A percentile compares a stretch with the other conserved stretches of the same genome.
These are phyloP conservation scores for Colletotrichum somersetense DNA, from an alignment of 2,329 filamentous ascomycete species.

Conservation along the genomic window DNA sequence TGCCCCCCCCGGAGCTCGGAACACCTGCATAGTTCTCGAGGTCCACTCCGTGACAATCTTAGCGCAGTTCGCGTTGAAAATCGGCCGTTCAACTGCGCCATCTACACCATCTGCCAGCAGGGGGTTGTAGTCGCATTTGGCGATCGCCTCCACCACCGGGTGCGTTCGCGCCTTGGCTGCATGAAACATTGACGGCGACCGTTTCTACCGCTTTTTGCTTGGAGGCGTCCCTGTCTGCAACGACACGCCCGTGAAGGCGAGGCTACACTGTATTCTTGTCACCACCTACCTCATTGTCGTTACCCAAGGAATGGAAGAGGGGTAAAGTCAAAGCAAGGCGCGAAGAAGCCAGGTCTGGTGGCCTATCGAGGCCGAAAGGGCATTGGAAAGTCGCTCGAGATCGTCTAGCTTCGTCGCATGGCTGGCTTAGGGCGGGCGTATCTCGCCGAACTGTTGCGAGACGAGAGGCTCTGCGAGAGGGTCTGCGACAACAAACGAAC, in stretches of 20 bases:
- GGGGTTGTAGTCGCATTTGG: slow-evolving; percentile 25
- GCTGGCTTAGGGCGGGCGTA: too few relatives aligned
- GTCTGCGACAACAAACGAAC: neutral
- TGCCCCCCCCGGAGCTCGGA: slow-evolving; percentile 33
- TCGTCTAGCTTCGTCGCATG: neutral
- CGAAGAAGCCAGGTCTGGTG: neutral
- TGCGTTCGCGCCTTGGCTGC: slow-evolving; percentile 29
- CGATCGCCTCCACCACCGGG: slow-evolving; percentile 40
- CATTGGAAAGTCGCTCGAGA: neutral
- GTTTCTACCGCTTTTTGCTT: slow-evolving; percentile 20
- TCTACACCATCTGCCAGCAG: slow-evolving; percentile 5
- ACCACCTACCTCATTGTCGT: neutral
- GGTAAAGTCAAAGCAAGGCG: slow-evolving; percentile 1
- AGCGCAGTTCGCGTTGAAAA: slow-evolving; percentile 34
- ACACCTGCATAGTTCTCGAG: slow-evolving; percentile 30
- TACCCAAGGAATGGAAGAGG: neutral
- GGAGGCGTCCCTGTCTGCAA: neutral
- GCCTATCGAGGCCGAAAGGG: neutral
- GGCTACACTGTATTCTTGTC: neutral
- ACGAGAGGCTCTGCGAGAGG: slow-evolving; percentile 12
- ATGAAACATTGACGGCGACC: slow-evolving; percentile 39
- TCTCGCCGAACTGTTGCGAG: neutral
- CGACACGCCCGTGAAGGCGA: neutral
- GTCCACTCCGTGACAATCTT: slow-evolving; percentile 34
- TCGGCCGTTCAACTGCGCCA: neutral